These are phyloP conservation scores for Coniochaeta sp. DNA, from an alignment of 2,329 filamentous ascomycete species.

Conservation along the genomic window DNA sequence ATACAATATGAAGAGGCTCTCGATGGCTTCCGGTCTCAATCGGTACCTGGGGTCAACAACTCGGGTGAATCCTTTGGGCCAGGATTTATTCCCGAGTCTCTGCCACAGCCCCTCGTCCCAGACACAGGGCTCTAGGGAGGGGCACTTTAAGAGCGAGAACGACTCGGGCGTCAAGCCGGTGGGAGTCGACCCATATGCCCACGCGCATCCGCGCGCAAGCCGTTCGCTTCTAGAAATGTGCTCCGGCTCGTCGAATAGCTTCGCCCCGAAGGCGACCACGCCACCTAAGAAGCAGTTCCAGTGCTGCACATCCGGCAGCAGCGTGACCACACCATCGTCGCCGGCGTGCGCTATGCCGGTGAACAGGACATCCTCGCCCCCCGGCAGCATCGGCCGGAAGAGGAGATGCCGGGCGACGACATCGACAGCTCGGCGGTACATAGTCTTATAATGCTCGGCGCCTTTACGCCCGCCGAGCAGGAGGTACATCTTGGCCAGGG, in stretches of 20 bases:
- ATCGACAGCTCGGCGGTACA: slow-evolving; percentile 57
- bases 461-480: slow-evolving; percentile 57
- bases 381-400: slow-evolving; percentile 61
- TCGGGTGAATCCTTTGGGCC: slow-evolving; percentile 55
- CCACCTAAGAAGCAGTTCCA: slow-evolving; percentile 42
- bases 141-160: slow-evolving; percentile 38
- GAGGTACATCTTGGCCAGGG: slow-evolving; percentile 54
- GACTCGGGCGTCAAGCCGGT: slow-evolving; percentile 54
- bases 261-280: slow-evolving; percentile 38
- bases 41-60: slow-evolving; percentile 40
- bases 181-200: slow-evolving; percentile 49
- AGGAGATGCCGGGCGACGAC: slow-evolving; percentile 56
- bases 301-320: slow-evolving; percentile 30
- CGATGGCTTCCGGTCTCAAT: slow-evolving; percentile 27
- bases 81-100: slow-evolving; percentile 35
- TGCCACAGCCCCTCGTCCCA: slow-evolving; percentile 29
- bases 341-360: slow-evolving; percentile 31
- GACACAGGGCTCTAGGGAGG: slow-evolving; percentile 18
- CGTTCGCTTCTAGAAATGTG: slow-evolving; percentile 40
- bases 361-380: slow-evolving; percentile 58
- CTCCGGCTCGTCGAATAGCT: slow-evolving; percentile 34
- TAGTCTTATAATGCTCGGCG: slow-evolving; percentile 50
- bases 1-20: slow-evolving; percentile 43
- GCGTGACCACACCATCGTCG: slow-evolving; percentile 15
- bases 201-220: slow-evolving; percentile 47